Evolutionary conservation across 2,329 filamentous ascomycete genomes (phyloP).

Genomic region (Monosporascus sp.): DNA sequence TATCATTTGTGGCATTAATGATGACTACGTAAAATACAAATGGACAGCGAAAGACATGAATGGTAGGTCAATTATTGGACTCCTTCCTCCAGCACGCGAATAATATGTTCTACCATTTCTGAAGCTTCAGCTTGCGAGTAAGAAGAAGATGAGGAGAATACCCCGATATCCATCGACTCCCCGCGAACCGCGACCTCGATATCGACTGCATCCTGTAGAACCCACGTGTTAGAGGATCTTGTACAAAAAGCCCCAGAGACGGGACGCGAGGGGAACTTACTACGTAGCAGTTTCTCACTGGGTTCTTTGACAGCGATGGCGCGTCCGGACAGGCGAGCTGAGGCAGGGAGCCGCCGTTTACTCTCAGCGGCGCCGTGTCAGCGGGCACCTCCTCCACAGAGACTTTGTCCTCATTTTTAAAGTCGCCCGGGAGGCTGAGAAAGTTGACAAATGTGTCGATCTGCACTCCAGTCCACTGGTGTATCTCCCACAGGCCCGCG

Average conservation of each 20-base stretch:
- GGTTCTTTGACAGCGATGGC: conserved; percentile 10
- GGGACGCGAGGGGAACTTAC: conserved; percentile 10
- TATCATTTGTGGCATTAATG: no score
- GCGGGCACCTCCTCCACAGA: not conserved
- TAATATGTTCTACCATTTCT: conserved; percentile 13
- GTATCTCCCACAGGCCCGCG: conserved; percentile 66
- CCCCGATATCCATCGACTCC: conserved; percentile 22
- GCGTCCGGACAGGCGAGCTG: conserved; percentile 7
- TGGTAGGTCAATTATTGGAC: not conserved
- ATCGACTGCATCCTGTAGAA: conserved; percentile 22
- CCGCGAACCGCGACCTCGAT: conserved; percentile 21
- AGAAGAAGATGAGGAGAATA: conserved; percentile 17
- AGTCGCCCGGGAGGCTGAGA: conserved; percentile 46
- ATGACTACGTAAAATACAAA: no score
- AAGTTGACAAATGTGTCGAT: conserved; percentile 81
- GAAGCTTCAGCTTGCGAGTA: conserved; percentile 12
- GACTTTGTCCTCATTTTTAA: not conserved
- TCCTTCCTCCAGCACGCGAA: conserved; percentile 9
- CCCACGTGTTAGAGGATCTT: conserved; percentile 1
- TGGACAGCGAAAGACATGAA: not conserved
- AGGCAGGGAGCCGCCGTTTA: not conserved
- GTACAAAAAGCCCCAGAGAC: not conserved
- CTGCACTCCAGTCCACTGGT: conserved; percentile 66
- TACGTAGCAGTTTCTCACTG: conserved; percentile 13
- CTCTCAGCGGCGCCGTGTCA: not conserved